These are phyloP conservation scores for Phytopythium vexans DNA, from an alignment of 352 stramenopile species.

Conservation along the genomic window DNA sequence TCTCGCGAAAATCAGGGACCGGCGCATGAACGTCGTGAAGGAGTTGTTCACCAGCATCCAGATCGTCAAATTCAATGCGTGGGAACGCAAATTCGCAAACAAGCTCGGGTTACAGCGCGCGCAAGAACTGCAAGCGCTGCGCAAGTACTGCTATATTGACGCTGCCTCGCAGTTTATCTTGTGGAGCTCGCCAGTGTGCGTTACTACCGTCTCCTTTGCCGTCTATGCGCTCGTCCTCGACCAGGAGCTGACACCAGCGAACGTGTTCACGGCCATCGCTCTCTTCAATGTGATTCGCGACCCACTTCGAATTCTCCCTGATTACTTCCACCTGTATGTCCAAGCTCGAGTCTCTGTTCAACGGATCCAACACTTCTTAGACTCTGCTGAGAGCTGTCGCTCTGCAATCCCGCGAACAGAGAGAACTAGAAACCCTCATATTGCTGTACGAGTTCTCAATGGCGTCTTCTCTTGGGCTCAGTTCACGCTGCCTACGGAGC, in stretches of 20 bases:
- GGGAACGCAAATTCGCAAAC: conserved; percentile 73
- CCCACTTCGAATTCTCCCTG: conserved; percentile 29
- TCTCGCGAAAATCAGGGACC: conserved; percentile 87
- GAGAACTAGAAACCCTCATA: too few species aligned
- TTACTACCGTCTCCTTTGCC: conserved; percentile 41
- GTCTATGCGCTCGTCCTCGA: conserved; percentile 39
- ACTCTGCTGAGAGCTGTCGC: conserved; percentile 19
- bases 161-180: conserved; percentile 50
- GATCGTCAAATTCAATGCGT: conserved; percentile 96
- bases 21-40: conserved; percentile 87
- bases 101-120: conserved; percentile 54
- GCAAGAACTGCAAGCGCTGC: conserved; percentile 66
- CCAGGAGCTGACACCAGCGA: conserved; percentile 38
- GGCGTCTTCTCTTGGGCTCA: conserved; percentile 61
- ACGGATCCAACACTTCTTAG: conserved; percentile 36
- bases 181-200: conserved; percentile 37
- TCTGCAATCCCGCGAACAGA: conserved; percentile 19
- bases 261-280: conserved; percentile 48
- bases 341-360: conserved; percentile 33
- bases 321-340: conserved; percentile 32
- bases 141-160: conserved; percentile 37
- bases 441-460: conserved; percentile 19
- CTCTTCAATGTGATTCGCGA: conserved; percentile 45
- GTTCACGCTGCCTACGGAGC: too few species aligned
- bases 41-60: conserved; percentile 91